phyloP scores from a whole-genome alignment of 306 rosid species.

The Trifolium subterraneum region DNA sequence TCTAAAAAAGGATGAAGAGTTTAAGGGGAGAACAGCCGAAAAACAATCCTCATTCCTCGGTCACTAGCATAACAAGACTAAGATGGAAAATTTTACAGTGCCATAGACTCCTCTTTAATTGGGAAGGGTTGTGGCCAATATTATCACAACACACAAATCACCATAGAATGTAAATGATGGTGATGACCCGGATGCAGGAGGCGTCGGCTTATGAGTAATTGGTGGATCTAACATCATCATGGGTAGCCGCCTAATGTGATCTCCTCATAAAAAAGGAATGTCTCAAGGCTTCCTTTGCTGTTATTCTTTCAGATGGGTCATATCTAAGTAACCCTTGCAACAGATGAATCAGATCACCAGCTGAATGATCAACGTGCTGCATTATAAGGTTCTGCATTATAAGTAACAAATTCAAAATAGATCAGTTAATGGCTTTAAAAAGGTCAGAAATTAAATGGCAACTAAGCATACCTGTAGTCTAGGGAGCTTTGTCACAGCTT shows the following conservation, averaged over 20 bases:
- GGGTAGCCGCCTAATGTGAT: constrained; percentile 57
- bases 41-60: background rate
- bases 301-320: constrained; percentile 71
- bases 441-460: background rate
- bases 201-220: background rate
- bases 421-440: background rate
- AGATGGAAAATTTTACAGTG: background rate
- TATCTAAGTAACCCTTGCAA: constrained; percentile 85
- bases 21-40: background rate
- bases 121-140: background rate
- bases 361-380: constrained; percentile 98
- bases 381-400: constrained; percentile 85
- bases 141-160: background rate
- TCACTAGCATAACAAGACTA: background rate
- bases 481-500: constrained; percentile 80
- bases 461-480: constrained; percentile 78
- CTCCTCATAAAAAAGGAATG: constrained; percentile 82
- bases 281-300: constrained; percentile 78
- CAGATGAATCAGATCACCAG: constrained; percentile 87
- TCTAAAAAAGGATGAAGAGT: background rate
- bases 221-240: background rate
- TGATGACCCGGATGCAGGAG: background rate
- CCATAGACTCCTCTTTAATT: background rate
- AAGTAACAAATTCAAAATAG: background rate
- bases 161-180: too few species aligned